Base-by-base conservation (phyloP, 2,329 filamentous ascomycete species). In the Aspergillus glaucus region DNA sequence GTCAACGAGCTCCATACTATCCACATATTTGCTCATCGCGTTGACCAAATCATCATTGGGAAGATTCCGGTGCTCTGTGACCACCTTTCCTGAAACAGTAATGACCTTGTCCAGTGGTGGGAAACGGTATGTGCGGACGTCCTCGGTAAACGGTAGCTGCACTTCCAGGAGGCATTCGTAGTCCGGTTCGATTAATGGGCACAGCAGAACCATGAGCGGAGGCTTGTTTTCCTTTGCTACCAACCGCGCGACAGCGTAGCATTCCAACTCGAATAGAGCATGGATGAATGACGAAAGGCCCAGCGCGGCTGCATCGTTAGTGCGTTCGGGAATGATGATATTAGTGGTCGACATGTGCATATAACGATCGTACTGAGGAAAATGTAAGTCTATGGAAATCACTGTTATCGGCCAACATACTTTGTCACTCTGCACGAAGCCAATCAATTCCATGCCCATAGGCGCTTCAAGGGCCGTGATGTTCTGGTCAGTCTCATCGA, bases 121-220 rank as follows among this genome's bases (percentile, higher is more conserved):
- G 57, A 98, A 98, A 50, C 84, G 86, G 66, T 96, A 97, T n/a
- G 79, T 79, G 32, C 93, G 82, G 43, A 96, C 77, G 62, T 98
- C 93, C 72, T 98, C 93, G 2, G 89, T 85, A 61, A 96, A 98
- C 0, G 93, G 93, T 5, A 97, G 75, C 32, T 93, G 89, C 1
- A 94, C 79, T 62, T 98, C 93, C 54, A 95, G 84, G 2, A 98
- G 76, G 58, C 88, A 92, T 65, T 96, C 91, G 55, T 88, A 82
- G 22, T 88, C 84, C 2, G 79, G 75, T 53, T 94, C 88, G 50
- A 95, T 83, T 17, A 82, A 79, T 2, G 93, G 93, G 4, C 87
- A 85, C 40, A 98, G 77, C 12, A 97, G 75, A 1, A 95, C 71
- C 14, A 97, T 73, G 26, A 82, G 63, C 0, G 93, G 92, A 2